Percentiles rank a stretch among this genome's conserved stretches.
Evolutionary conservation across 352 stramenopile species (phyloP).

Genomic region (Phytophthora idaei): DNA sequence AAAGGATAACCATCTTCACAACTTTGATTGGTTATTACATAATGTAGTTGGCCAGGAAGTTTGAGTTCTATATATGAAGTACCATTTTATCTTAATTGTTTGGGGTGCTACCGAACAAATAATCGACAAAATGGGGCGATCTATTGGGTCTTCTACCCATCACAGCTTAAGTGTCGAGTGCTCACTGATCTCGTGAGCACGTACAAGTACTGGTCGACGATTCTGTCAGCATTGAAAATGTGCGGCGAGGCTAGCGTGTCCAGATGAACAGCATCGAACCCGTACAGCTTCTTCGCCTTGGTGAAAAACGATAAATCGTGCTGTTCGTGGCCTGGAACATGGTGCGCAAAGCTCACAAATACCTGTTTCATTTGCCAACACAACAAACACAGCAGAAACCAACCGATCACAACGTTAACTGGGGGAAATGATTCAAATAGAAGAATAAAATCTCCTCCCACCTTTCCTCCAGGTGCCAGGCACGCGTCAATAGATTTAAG

Average conservation of each 20-base stretch:
- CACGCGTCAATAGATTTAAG: slow-evolving; percentile 50
- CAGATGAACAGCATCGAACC: slow-evolving; percentile 45
- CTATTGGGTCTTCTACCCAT: no score
- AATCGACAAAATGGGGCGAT: no score
- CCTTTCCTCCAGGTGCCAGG: slow-evolving; percentile 36
- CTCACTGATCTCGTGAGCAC: slow-evolving; percentile 35
- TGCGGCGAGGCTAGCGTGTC: slow-evolving; percentile 47
- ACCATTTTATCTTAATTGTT: no score
- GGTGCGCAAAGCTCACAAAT: slow-evolving; percentile 59
- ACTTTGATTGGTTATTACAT: no score
- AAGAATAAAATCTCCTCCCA: slow-evolving; percentile 1
- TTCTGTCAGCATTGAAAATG: slow-evolving; percentile 45
- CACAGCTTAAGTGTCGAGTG: neutral
- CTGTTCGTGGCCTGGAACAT: slow-evolving; percentile 53
- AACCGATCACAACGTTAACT: slow-evolving; percentile 17
- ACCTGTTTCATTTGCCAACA: slow-evolving; percentile 18
- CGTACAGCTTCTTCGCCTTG: slow-evolving; percentile 45
- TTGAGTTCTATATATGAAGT: no score
- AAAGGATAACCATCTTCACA: neutral
- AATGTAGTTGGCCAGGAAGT: no score
- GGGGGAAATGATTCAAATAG: slow-evolving; percentile 1
- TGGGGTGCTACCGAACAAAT: no score
- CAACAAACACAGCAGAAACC: slow-evolving; percentile 4
- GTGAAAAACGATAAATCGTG: slow-evolving; percentile 61
- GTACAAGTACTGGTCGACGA: slow-evolving; percentile 59